Evolutionary conservation across 75 land plant genomes (phyloP).

Genomic region (Picea sitchensis): DNA sequence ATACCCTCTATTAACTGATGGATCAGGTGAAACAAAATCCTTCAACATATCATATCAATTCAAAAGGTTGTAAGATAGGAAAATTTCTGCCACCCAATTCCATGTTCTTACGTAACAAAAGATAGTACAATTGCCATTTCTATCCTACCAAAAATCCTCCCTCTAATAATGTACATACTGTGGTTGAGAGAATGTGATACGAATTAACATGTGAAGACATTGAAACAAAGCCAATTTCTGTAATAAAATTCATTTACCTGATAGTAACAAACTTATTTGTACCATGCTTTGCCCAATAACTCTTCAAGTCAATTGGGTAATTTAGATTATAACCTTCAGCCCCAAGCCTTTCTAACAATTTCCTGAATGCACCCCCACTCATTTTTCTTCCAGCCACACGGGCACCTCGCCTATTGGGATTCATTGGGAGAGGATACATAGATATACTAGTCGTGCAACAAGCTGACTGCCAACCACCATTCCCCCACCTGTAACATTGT

Average conservation of each 20-base stretch:
- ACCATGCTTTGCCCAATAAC: constrained; percentile 80
- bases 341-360: constrained; percentile 57
- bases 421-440: constrained; percentile 59
- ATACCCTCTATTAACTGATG: no score
- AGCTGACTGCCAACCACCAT: constrained; percentile 78
- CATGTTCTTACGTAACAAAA: no score
- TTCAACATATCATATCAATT: no score
- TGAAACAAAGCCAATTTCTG: no score
- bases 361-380: constrained; percentile 68
- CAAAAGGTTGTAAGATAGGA: no score
- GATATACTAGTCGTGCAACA: constrained; percentile 67
- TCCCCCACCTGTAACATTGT: constrained; percentile 74
- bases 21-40: no score
- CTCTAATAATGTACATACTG: no score
- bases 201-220: no score
- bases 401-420: constrained; percentile 47
- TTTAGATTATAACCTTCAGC: constrained; percentile 48
- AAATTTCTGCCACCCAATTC: no score
- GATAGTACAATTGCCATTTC: no score
- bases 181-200: no score
- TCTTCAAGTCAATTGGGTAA: constrained; percentile 52
- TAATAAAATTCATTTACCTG: constrained; percentile 32
- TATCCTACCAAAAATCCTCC: no score
- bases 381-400: constrained; percentile 72
- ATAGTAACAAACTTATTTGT: constrained; percentile 81